Base-by-base conservation (phyloP, 768 basidiomycete species). In the Boletales sp. region DNA sequence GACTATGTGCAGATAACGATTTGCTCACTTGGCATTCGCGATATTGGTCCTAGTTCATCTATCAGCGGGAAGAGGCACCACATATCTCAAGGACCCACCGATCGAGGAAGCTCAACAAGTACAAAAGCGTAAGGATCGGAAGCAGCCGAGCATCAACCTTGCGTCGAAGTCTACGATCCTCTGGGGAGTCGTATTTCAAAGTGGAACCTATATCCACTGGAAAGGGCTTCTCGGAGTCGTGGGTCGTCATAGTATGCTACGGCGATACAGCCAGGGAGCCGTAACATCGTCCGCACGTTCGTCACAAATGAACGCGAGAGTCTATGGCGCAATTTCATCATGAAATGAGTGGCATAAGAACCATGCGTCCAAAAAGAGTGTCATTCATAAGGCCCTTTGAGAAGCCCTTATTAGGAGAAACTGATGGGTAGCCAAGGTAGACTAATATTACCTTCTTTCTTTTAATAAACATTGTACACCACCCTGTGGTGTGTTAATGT, bases 101-200 rank as follows among this genome's bases (percentile, higher is more conserved):
- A 48, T 74, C 73, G 52, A 75, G 60, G 50, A 75, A 76, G 33
- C 68, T 70, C 28, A 76, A 59, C 18, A 75, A 59, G 54, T 69
- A 74, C 33, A 75, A 57, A 25, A 71, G 47, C 4, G 71, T 74
- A 41, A 76, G 57, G 39, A 76, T 63, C 2, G 74, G 74, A 18
- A 75, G 59, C 13, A 75, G 57, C 25, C 68, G 70, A 38, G 32
- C 39, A 46, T 72, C 71, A n/a, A 72, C 52, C 48, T 71, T 72
- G 41, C 68, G 60, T 30, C 64, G 50, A 21, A 72, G 55, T 19
- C 58, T 61, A 8, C 45, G 25, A 28, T 28, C 25, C 7, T 28
- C 25, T 28, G 50, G 39, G 35, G 57, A 36, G 13, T 53, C 36
- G 21, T 48, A 32, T 15, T 40, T 35, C 8, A 21, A 11, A 28